Evolutionary conservation across 1,139 yeast species (phyloP), one percentile per base, ranked within the genome.

Genomic region (Groenewaldozyma sp.): DNA sequence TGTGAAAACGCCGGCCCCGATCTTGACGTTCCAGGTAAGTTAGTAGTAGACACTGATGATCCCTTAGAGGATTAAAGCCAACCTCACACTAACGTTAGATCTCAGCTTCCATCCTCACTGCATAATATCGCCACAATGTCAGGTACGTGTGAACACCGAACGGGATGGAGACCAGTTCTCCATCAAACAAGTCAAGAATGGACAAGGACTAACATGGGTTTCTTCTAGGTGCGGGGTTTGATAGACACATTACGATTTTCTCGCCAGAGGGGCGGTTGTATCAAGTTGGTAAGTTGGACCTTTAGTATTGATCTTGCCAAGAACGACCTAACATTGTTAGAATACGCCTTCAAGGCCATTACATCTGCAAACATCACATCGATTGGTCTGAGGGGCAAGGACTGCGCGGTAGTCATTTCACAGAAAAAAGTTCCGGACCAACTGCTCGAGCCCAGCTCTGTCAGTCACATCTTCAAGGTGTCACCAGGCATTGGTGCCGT

Each of bases 181-280:
- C n/a, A n/a, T n/a, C n/a, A n/a, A n/a, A n/a, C n/a, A n/a, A n/a
- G n/a, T n/a, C n/a, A n/a, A n/a, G n/a, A n/a, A n/a, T n/a, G n/a
- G n/a, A n/a, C n/a, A n/a, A n/a, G n/a, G n/a, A n/a, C n/a, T n/a
- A n/a, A n/a, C n/a, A n/a, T n/a, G n/a, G n/a, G n/a, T n/a, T n/a
- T n/a, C n/a, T n/a, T n/a, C n/a, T n/a, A n/a, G 57, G 63, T 45
- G 70, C 97, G 28, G 98, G 97, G 42, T 91, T 88, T 63, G 98
- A 91, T 68, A 82, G 98, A 70, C 98, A 91, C 64, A 91, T 91
- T 62, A 91, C 98, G 31, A 88, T 91, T 58, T 91, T 91, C 69
- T 88, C 97, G 36, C 98, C 98, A 20, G 98, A 91, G 63, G 98
- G 98, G 38, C 79, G 98, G 65, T 72, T 91, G 50, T 91, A 83